Conservation (phyloP, 1,284 basidiomycete genomes). For the Trametes hirsuta region DNA sequence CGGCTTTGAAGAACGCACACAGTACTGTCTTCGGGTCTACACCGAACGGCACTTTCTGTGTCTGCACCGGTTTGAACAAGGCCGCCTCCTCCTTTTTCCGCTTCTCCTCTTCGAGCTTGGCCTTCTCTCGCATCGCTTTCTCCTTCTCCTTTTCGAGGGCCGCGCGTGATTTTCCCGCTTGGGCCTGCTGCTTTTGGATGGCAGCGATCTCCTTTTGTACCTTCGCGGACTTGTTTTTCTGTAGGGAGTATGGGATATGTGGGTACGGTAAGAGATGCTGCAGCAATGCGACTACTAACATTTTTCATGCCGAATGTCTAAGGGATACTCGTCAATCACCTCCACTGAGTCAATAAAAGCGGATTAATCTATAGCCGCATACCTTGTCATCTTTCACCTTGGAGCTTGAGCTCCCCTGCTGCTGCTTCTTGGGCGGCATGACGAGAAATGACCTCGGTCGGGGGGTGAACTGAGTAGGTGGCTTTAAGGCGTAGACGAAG, state of each 20-base stretch:
- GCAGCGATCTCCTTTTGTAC: conserved; percentile 85
- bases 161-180: conserved; percentile 80
- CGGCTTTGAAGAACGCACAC: conserved; percentile 89
- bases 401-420: conserved; percentile 50
- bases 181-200: conserved; percentile 76
- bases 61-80: conserved; percentile 76
- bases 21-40: conserved; percentile 93
- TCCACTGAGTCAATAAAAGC: conserved; percentile 25
- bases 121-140: conserved; percentile 71
- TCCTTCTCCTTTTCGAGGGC: conserved; percentile 84
- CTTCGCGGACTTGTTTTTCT: conserved; percentile 95
- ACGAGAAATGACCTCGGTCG: neutral
- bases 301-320: conserved; percentile 96
- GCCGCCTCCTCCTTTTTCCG: conserved; percentile 86
- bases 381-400: conserved; percentile 83
- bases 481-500: neutral
- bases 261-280: neutral
- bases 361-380: conserved; percentile 18
- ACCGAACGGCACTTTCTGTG: conserved; percentile 92
- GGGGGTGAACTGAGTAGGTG: neutral
- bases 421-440: conserved; percentile 78
- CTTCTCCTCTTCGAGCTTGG: conserved; percentile 82
- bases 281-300: conserved; percentile 45
- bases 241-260: conserved; percentile 20
- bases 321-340: conserved; percentile 37